Base-by-base conservation (phyloP, 805 yeast genomes). In the Suhomyces sp. region DNA sequence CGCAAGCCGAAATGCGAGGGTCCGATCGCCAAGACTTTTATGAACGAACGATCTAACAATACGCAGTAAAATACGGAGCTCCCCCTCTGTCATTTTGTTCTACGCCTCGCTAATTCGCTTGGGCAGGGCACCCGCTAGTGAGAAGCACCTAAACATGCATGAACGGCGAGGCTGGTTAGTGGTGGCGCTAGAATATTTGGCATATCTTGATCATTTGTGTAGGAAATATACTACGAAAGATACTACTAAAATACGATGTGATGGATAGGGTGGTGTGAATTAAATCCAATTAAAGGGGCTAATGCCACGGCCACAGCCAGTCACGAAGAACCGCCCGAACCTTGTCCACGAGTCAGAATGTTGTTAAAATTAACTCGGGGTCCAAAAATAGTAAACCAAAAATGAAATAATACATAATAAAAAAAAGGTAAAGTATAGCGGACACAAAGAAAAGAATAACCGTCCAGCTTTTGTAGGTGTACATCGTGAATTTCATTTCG, bases 11-110 rank as follows among this genome's bases (percentile, higher is more conserved):
- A 38, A 19, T 9, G 42, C 42, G 42, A 38, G 48, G 48, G 38
- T 33, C 48, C 35, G 35, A 31, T 47, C 36, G 49, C 49, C 49
- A 47, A 47, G 49, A 47, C 29, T 33, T 47, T 38, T 46, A 24
- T 27, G 36, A 36, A 3, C 36, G 36, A 47, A 47, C 44, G 49
- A 35, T 47, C 49, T 47, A 47, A 47, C 49, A 36, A 47, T 47
- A 36, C 24, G 44, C 22, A 13, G 26, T 8, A 42, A 22, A 17
- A 24, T 22, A 15, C 46, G 46, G 17, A 12, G 31, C 44, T 24
- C 15, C 46, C 46, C 31, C 46, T 24, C 46, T 42, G 19, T 24
- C 46, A 23, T 4, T 23, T 42, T 42, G 31, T 42, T 42, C 46
- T 42, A 23, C 46, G 46, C 46, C 31, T 42, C 46, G 46, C 46